Evolutionary conservation across 2,329 filamentous ascomycete species (phyloP), one percentile per base, ranked within the genome.

Genomic region (Paradendryphiella salina): DNA sequence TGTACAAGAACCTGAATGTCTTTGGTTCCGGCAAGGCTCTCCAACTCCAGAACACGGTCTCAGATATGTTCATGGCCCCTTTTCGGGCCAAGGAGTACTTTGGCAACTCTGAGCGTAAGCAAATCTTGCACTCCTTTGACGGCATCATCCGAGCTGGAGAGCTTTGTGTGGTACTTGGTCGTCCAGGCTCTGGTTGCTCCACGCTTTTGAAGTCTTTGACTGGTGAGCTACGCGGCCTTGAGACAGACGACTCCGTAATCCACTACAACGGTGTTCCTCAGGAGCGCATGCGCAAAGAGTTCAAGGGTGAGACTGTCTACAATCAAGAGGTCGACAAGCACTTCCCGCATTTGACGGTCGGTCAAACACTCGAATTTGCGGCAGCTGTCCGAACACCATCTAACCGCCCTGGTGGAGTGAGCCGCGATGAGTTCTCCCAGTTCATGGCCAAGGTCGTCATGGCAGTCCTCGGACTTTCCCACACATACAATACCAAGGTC

Each of bases 11-110:
- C 43, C 77, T 90, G 28, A 82, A 81, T 48, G 84, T 90, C 0
- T 85, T 79, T 5, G 87, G 87, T 0, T 85, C 84, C 0, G 87
- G 86, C 0, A 79, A 81, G 2, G 85, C 85, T 0, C 67, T 90
- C 18, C 85, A 89, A 56, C 75, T 89, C 1, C 88, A 91, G 64
- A 77, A 84, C 47, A 89, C 83, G 2, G 84, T 90, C 3, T 79
- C 76, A 2, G 84, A 84, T 1, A 71, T 83, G 6, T 66, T 88
- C 17, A 69, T 81, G 52, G 76, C 81, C 0, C 87, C 85, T 0
- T 72, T 88, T 17, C 77, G 83, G 1, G 65, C 82, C 0, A 76
- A 80, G 1, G 82, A 88, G 49, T 73, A 80, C 47, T 67, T 73
- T 35, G 66, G 68, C 17, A 77, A 76, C 35, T 73, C 77, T 14